These are phyloP conservation scores for Alternaria sp. DNA, from an alignment of 2,329 filamentous ascomycete genomes.

Conservation along the genomic window DNA sequence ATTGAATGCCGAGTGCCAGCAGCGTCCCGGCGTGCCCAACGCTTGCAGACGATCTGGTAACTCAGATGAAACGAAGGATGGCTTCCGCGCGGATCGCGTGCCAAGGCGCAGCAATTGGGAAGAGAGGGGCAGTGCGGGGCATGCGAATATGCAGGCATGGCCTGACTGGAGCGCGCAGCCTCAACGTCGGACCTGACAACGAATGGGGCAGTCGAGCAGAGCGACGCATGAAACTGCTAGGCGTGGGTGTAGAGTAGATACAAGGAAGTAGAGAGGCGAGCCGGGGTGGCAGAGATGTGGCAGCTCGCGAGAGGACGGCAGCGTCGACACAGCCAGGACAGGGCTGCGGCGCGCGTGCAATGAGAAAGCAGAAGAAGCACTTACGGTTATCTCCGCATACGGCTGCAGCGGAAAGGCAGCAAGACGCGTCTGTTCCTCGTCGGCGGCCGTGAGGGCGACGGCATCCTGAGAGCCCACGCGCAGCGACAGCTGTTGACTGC, in stretches of 20 bases:
- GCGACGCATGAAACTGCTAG: slow-evolving; percentile 11
- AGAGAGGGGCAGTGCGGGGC: slow-evolving; percentile 31
- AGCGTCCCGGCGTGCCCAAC: background rate
- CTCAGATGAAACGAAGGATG: slow-evolving; percentile 6
- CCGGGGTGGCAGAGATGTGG: slow-evolving; percentile 34
- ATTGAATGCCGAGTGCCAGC: slow-evolving; percentile 4
- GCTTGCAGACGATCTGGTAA: slow-evolving; percentile 18
- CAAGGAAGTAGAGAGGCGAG: slow-evolving; percentile 15
- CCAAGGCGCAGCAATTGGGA: slow-evolving; percentile 17
- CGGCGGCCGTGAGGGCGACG: slow-evolving; percentile 69
- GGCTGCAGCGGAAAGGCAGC: slow-evolving; percentile 70
- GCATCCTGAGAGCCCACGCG: slow-evolving; percentile 68
- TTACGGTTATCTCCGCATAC: slow-evolving; percentile 81
- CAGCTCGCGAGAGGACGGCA: slow-evolving; percentile 37
- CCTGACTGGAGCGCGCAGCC: slow-evolving; percentile 21
- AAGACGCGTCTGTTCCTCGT: slow-evolving; percentile 74
- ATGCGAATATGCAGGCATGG: slow-evolving; percentile 23
- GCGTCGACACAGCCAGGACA: slow-evolving; percentile 13
- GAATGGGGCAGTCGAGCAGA: slow-evolving; percentile 12
- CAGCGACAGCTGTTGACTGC: slow-evolving; percentile 76
- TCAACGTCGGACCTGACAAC: slow-evolving; percentile 21
- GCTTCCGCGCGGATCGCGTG: slow-evolving; percentile 12
- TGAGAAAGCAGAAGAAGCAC: slow-evolving; percentile 48
- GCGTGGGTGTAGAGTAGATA: slow-evolving; percentile 7
- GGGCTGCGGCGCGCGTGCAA: slow-evolving; percentile 23